phyloP scores from a whole-genome alignment of 1,284 basidiomycete genomes.

The Gomphus bonarii region DNA sequence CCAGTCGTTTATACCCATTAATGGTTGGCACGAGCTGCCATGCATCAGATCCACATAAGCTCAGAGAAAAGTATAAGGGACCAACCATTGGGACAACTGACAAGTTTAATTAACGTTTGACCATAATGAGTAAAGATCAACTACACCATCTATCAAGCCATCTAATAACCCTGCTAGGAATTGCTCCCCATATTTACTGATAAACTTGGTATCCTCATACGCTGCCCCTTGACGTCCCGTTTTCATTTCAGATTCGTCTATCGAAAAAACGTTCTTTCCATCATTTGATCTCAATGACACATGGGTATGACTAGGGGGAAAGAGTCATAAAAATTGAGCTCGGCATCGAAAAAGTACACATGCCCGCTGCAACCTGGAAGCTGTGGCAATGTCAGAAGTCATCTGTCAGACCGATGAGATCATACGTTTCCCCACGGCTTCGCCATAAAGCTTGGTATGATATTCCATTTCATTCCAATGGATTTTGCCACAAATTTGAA shows the following conservation, averaged over 20 bases:
- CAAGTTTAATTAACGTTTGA: not conserved
- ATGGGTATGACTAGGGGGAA: conserved; percentile 67
- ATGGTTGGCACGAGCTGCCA: conserved; percentile 77
- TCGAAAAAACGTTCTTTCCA: conserved; percentile 75
- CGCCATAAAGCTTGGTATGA: conserved; percentile 96
- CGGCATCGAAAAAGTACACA: conserved; percentile 17
- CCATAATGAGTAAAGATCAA: not conserved
- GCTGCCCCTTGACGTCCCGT: conserved; percentile 59
- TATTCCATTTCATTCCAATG: conserved; percentile 78
- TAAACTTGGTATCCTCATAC: conserved; percentile 72
- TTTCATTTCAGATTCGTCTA: conserved; percentile 47
- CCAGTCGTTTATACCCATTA: conserved; percentile 95
- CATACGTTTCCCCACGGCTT: conserved; percentile 88
- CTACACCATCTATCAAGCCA: conserved; percentile 78
- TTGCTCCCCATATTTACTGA: conserved; percentile 81
- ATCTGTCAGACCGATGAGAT: not conserved
- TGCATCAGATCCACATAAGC: not conserved
- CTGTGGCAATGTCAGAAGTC: conserved; percentile 27
- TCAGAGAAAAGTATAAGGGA: conserved; percentile 7
- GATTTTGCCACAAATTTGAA: conserved; percentile 94
- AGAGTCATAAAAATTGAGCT: not conserved
- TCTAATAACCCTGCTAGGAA: conserved; percentile 89
- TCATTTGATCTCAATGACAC: conserved; percentile 69
- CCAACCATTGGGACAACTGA: conserved; percentile 55
- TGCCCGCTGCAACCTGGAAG: conserved; percentile 87